phyloP scores from a whole-genome alignment of 1,284 basidiomycete genomes.

The Polyporus tsugae region DNA sequence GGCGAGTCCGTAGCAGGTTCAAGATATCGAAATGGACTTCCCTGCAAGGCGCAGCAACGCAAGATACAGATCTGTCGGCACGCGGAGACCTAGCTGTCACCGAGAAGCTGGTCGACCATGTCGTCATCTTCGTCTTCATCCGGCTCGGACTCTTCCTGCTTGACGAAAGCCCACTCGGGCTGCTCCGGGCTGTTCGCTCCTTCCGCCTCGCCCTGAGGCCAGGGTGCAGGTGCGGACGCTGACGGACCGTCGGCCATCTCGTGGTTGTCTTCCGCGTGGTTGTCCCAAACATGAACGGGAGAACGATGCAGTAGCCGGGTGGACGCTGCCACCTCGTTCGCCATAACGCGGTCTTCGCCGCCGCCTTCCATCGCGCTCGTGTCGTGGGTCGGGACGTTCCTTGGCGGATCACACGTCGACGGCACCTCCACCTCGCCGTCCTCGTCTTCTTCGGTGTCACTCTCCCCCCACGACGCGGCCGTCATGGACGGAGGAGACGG shows the following conservation, averaged over 20 bases:
- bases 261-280: neutral
- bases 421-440: neutral
- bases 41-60: too few species aligned
- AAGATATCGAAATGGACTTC: too few species aligned
- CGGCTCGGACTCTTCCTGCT: conserved; percentile 1
- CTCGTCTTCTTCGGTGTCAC: neutral
- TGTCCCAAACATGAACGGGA: neutral
- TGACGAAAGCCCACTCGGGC: neutral
- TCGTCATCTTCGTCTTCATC: neutral
- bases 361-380: neutral
- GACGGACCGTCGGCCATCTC: neutral
- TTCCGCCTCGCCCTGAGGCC: neutral
- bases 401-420: neutral
- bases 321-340: neutral
- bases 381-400: neutral
- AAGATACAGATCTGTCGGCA: too few species aligned
- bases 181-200: neutral
- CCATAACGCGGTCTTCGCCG: neutral
- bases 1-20: too few species aligned
- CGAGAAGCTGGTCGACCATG: conserved; percentile 4
- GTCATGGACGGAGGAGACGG: neutral
- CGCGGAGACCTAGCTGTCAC: neutral
- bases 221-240: neutral
- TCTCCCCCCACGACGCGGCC: neutral
- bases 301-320: neutral